Conservation (phyloP, 1,284 basidiomycete species). For the Fistulinella staudtii region DNA sequence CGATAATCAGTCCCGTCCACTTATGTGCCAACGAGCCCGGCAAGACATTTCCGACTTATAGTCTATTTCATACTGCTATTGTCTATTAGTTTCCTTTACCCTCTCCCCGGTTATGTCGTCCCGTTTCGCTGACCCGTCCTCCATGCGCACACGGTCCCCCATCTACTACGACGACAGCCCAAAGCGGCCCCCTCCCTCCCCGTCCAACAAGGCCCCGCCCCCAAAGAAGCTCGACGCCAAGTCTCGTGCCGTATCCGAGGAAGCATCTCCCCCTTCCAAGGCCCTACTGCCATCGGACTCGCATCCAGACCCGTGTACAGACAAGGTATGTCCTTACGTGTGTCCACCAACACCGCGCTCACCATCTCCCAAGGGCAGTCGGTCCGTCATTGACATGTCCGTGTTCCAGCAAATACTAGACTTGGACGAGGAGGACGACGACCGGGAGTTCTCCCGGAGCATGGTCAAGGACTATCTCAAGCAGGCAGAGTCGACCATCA, state of each 20-base stretch:
- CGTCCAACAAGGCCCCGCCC: conserved; percentile 31
- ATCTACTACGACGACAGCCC: conserved; percentile 27
- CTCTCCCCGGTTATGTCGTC: conserved; percentile 24
- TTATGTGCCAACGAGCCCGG: conserved; percentile 27
- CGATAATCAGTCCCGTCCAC: conserved; percentile 33
- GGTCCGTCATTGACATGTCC: conserved; percentile 63
- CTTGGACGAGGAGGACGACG: conserved; percentile 83
- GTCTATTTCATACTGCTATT: conserved; percentile 23
- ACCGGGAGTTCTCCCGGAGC: conserved; percentile 70
- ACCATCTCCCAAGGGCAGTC: no score
- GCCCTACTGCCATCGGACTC: conserved; percentile 16
- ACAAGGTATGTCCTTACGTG: conserved; percentile 24
- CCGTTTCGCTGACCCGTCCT: conserved; percentile 27
- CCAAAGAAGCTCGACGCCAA: conserved; percentile 31
- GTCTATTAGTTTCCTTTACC: conserved; percentile 1
- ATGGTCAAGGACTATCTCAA: conserved; percentile 82
- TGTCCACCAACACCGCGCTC: no score
- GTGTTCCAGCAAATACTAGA: conserved; percentile 85
- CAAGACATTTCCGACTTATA: conserved; percentile 29
- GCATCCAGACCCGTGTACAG: conserved; percentile 18
- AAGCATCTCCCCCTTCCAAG: conserved; percentile 17
- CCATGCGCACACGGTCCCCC: conserved; percentile 33
- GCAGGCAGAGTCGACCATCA: conserved; percentile 74
- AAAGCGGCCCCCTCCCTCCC: conserved; percentile 32
- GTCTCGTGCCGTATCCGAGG: conserved; percentile 33